Percentiles rank a stretch among this genome's conserved stretches.
These are phyloP conservation scores for Ogataea kodamae DNA, from an alignment of 805 yeast species.

Conservation along the genomic window DNA sequence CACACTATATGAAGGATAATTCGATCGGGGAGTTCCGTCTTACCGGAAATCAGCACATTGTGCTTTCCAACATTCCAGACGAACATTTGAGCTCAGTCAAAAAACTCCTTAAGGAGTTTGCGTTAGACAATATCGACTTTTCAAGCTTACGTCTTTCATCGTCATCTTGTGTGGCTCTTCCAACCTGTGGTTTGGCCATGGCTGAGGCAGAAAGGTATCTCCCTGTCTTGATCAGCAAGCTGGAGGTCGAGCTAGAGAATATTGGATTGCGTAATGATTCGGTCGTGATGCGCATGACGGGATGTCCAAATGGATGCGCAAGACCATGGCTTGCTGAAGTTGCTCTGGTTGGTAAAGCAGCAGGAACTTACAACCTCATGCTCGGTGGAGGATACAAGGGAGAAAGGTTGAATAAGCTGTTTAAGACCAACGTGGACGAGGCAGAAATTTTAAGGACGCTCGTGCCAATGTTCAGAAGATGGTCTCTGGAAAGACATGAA, in stretches of 20 bases:
- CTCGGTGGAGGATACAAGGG: conserved; percentile 96
- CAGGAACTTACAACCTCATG: conserved; percentile 88
- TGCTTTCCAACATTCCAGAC: conserved; percentile 70
- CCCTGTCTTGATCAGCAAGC: conserved; percentile 75
- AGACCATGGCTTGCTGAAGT: conserved; percentile 98
- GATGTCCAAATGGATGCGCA: conserved; percentile 98
- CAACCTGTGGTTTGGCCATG: conserved; percentile 98
- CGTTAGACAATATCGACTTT: conserved; percentile 77
- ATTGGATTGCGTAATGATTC: conserved; percentile 92
- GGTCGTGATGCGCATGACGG: conserved; percentile 96
- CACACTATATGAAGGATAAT: conserved; percentile 56
- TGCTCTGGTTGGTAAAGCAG: conserved; percentile 93
- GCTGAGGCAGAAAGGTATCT: conserved; percentile 94
- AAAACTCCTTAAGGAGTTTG: conserved; percentile 62
- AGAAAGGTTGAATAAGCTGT: conserved; percentile 85
- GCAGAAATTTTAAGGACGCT: conserved; percentile 76
- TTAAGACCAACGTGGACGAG: conserved; percentile 83
- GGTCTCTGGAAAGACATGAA: conserved; percentile 88
- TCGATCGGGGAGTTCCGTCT: conserved; percentile 84
- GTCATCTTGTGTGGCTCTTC: conserved; percentile 97
- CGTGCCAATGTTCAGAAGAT: conserved; percentile 85
- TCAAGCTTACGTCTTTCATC: conserved; percentile 85
- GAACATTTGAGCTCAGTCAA: conserved; percentile 62
- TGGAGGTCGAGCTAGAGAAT: conserved; percentile 86
- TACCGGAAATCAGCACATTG: conserved; percentile 93